A percentile compares a stretch with the other conserved stretches of the same genome.
Evolutionary conservation across 2,329 filamentous ascomycete species (phyloP).

Genomic region (Penicillium sp.): DNA sequence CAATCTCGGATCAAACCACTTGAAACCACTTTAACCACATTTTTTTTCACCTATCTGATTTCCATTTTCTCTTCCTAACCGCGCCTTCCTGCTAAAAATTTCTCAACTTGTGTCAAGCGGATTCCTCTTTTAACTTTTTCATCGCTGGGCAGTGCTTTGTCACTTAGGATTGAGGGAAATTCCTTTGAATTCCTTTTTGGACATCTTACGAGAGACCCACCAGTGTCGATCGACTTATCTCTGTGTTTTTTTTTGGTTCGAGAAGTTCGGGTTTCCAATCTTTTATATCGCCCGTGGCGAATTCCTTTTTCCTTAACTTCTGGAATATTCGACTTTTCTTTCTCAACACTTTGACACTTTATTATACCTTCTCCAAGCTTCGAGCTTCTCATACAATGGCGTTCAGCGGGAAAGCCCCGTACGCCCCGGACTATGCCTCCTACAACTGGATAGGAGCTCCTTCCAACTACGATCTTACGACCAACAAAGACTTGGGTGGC

Average conservation of each 20-base stretch:
- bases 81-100: constrained; percentile 10
- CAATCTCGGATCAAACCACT: constrained; percentile 10
- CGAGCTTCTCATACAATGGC: constrained; percentile 23
- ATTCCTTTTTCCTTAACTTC: constrained; percentile 8
- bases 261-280: constrained; percentile 15
- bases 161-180: not conserved
- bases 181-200: constrained; percentile 4
- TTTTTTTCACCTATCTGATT: not conserved
- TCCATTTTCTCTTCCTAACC: constrained; percentile 8
- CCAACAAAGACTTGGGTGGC: constrained; percentile 64
- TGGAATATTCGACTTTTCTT: constrained; percentile 3
- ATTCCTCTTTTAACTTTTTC: not conserved
- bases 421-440: constrained; percentile 46
- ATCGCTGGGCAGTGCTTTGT: constrained; percentile 3
- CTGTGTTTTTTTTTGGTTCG: constrained; percentile 7
- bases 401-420: constrained; percentile 31
- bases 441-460: constrained; percentile 51
- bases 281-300: constrained; percentile 27
- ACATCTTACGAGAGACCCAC: constrained; percentile 3
- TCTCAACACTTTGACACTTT: not conserved
- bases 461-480: constrained; percentile 43
- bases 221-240: constrained; percentile 23
- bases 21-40: not conserved
- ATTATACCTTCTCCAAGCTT: not conserved
- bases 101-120: not conserved